Evolutionary conservation across 768 basidiomycete species (phyloP).

Genomic region (Russula lepida): DNA sequence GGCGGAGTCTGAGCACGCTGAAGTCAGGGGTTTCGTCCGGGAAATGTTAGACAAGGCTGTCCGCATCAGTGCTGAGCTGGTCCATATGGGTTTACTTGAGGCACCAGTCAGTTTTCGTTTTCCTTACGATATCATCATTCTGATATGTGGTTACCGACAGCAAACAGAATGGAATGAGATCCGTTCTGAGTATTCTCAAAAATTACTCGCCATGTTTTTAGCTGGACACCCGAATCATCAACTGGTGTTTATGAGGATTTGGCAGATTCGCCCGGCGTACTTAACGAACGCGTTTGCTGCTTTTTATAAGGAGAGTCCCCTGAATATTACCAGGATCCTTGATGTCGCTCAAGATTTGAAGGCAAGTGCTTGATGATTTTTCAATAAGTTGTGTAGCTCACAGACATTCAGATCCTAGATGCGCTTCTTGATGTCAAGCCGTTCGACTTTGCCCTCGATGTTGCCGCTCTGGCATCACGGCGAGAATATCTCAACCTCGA

Average conservation of each 20-base stretch:
- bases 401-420: conserved; percentile 66
- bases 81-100: conserved; percentile 88
- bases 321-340: conserved; percentile 89
- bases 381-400: not conserved
- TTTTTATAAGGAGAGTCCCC: conserved; percentile 84
- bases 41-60: conserved; percentile 93
- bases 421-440: conserved; percentile 85
- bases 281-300: conserved; percentile 84
- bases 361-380: conserved; percentile 35
- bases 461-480: conserved; percentile 87
- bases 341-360: conserved; percentile 95
- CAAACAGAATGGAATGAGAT: conserved; percentile 84
- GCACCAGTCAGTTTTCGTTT: conserved; percentile 57
- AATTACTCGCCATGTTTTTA: conserved; percentile 82
- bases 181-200: conserved; percentile 78
- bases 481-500: conserved; percentile 92
- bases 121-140: not conserved
- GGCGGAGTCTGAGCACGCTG: conserved; percentile 60
- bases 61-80: conserved; percentile 88
- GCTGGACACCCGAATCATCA: conserved; percentile 92
- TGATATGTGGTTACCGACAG: conserved; percentile 28
- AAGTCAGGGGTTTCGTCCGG: conserved; percentile 68
- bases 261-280: conserved; percentile 83
- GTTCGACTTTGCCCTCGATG: conserved; percentile 85
- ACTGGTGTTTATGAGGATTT: conserved; percentile 93